Percentiles rank a stretch among this genome's conserved stretches.
Evolutionary conservation across 2,329 filamentous ascomycete species (phyloP).

Genomic region (Neofusicoccum cordaticola): DNA sequence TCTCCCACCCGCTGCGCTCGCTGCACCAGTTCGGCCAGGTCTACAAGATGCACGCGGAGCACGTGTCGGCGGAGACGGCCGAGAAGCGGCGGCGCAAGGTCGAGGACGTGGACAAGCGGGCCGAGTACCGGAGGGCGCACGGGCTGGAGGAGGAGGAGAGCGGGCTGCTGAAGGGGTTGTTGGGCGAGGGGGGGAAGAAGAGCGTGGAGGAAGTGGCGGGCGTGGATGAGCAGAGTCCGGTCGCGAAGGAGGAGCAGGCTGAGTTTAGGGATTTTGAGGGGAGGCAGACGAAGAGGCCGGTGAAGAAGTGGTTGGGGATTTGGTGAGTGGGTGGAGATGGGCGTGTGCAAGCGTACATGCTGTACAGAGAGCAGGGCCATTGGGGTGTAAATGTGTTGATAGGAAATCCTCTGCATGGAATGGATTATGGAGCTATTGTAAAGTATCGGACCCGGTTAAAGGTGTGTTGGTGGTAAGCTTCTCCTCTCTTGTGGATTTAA

Average conservation of each 20-base stretch:
- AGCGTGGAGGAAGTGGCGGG: neutral
- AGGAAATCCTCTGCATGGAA: neutral
- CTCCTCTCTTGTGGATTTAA: neutral
- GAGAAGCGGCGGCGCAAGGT: slow-evolving; percentile 71
- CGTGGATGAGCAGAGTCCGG: neutral
- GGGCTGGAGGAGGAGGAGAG: slow-evolving; percentile 50
- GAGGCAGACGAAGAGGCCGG: slow-evolving; percentile 46
- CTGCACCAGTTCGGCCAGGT: slow-evolving; percentile 66
- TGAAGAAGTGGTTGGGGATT: slow-evolving; percentile 83
- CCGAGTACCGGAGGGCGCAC: slow-evolving; percentile 81
- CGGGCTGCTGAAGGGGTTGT: slow-evolving; percentile 26
- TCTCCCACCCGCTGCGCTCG: slow-evolving; percentile 67
- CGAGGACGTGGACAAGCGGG: slow-evolving; percentile 85
- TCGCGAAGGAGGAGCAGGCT: slow-evolving; percentile 35
- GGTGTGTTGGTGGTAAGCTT: neutral
- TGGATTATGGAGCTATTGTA: neutral
- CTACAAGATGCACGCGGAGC: slow-evolving; percentile 71
- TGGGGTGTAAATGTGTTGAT: neutral
- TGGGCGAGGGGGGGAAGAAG: slow-evolving; percentile 29
- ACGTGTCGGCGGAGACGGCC: slow-evolving; percentile 64
- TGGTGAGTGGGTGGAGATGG: slow-evolving; percentile 45
- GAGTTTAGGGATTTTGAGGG: slow-evolving; percentile 41
- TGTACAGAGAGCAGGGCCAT: neutral
- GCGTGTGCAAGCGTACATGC: neutral
- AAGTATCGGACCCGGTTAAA: neutral